These are phyloP conservation scores for Evernia prunastri DNA, from an alignment of 495 filamentous ascomycete species.

Conservation along the genomic window DNA sequence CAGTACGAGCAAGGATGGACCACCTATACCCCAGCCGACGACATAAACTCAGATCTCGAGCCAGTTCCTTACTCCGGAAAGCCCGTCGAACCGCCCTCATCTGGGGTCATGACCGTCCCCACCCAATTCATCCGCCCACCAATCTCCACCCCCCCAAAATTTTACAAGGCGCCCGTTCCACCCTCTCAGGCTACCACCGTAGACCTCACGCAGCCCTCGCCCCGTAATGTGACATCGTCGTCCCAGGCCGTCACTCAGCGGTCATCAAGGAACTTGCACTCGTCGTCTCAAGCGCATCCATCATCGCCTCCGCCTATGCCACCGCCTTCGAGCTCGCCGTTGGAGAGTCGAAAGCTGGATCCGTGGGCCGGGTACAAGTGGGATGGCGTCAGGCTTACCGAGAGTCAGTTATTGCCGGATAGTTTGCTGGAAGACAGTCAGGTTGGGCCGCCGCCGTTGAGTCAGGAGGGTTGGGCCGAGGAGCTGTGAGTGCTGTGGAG, in stretches of 20 bases:
- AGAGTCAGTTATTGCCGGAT: constrained; percentile 47
- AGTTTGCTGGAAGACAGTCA: constrained; percentile 47
- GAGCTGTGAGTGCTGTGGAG: constrained; percentile 23
- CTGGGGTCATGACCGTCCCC: constrained; percentile 9
- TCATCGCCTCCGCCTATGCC: constrained; percentile 18
- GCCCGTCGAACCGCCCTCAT: background rate
- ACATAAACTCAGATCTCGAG: constrained; percentile 2
- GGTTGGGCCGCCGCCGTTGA: constrained; percentile 34
- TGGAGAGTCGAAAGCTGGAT: constrained; percentile 8
- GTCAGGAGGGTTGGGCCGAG: constrained; percentile 45
- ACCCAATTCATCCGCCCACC: constrained; percentile 4
- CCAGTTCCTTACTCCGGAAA: background rate
- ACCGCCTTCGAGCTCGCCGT: constrained; percentile 14
- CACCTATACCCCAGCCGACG: constrained; percentile 15
- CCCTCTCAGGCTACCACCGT: constrained; percentile 31
- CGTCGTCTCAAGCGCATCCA: constrained; percentile 6
- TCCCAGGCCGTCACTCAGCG: background rate
- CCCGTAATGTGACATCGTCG: constrained; percentile 1
- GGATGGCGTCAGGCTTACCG: constrained; percentile 29
- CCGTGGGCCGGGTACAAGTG: constrained; percentile 18
- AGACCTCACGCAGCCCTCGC: constrained; percentile 25
- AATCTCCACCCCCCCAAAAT: background rate
- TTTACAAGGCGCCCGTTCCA: constrained; percentile 14
- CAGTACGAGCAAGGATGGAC: constrained; percentile 26
- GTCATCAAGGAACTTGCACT: background rate